phyloP scores from a whole-genome alignment of 345 rosid genomes.

The Murraya koenigii region DNA sequence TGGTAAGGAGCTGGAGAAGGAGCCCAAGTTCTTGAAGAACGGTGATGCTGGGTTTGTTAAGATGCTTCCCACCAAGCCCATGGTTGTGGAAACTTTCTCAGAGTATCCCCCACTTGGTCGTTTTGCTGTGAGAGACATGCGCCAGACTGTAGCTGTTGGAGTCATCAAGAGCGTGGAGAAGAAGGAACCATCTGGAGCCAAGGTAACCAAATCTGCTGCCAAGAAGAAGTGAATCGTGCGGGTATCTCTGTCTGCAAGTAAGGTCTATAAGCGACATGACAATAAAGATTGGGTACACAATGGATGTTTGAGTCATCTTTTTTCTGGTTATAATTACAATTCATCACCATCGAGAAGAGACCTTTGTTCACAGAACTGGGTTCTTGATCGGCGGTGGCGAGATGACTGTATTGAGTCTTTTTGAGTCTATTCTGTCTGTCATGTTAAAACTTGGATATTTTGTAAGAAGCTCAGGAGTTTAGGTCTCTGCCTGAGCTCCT shows the following conservation, averaged over 20 bases:
- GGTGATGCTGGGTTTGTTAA: slow-evolving; percentile 79
- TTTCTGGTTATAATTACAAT: background rate
- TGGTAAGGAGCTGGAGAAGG: slow-evolving; percentile 83
- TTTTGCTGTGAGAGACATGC: slow-evolving; percentile 90
- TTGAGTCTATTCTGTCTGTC: background rate
- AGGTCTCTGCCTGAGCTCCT: slow-evolving; percentile 11
- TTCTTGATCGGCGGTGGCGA: slow-evolving; percentile 52
- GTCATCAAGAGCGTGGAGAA: slow-evolving; percentile 84
- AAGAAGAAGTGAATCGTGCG: slow-evolving; percentile 78
- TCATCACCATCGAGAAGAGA: slow-evolving; percentile 14
- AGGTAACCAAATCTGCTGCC: slow-evolving; percentile 84
- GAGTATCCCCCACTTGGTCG: slow-evolving; percentile 85
- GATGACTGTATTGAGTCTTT: background rate
- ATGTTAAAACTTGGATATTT: background rate
- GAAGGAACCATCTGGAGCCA: slow-evolving; percentile 79
- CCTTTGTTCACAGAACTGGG: slow-evolving; percentile 43
- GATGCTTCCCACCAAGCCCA: slow-evolving; percentile 90
- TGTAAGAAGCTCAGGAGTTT: slow-evolving; percentile 12
- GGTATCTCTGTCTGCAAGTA: background rate
- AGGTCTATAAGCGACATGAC: background rate
- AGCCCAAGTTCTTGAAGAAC: slow-evolving; percentile 80
- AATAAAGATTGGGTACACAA: slow-evolving; percentile 19
- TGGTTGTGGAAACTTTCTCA: slow-evolving; percentile 88
- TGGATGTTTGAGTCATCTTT: slow-evolving; percentile 6
- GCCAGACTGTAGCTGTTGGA: slow-evolving; percentile 89